Conservation (phyloP, 371 early-diverging fungal species). For the Mucor velutinosus region DNA sequence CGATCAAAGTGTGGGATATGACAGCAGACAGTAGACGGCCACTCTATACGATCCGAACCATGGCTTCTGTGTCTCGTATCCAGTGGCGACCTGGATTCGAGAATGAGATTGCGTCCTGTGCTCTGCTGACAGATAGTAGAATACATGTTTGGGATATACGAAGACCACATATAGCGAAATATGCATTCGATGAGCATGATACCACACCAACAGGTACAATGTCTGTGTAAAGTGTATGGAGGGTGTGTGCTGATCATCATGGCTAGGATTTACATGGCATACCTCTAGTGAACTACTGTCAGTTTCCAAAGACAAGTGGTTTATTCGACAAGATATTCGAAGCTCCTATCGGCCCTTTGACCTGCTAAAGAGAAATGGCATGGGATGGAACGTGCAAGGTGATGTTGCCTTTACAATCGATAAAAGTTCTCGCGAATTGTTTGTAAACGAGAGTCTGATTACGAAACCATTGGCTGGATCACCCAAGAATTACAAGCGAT, state of each 20-base stretch:
- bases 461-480: conserved; percentile 22
- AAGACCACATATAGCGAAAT: conserved; percentile 73
- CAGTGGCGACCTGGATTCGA: conserved; percentile 79
- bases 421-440: conserved; percentile 33
- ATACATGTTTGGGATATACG: conserved; percentile 81
- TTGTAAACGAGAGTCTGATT: conserved; percentile 46
- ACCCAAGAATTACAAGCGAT: conserved; percentile 31
- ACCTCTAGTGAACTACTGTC: conserved; percentile 68
- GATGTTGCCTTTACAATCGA: conserved; percentile 70
- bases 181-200: conserved; percentile 73
- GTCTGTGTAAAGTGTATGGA: background rate
- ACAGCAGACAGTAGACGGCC: conserved; percentile 70
- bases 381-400: conserved; percentile 74
- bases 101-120: conserved; percentile 76
- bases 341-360: conserved; percentile 52
- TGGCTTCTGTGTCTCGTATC: conserved; percentile 72
- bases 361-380: conserved; percentile 54
- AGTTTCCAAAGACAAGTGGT: conserved; percentile 79
- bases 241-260: background rate
- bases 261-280: conserved; percentile 66
- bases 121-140: conserved; percentile 65
- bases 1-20: conserved; percentile 88
- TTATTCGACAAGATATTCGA: conserved; percentile 59
- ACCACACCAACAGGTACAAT: conserved; percentile 58
- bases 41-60: conserved; percentile 68